A percentile compares a stretch with the other conserved stretches of the same genome.
Evolutionary conservation across 768 basidiomycete species (phyloP).

Genomic region (Hortiboletus flavorubellus): DNA sequence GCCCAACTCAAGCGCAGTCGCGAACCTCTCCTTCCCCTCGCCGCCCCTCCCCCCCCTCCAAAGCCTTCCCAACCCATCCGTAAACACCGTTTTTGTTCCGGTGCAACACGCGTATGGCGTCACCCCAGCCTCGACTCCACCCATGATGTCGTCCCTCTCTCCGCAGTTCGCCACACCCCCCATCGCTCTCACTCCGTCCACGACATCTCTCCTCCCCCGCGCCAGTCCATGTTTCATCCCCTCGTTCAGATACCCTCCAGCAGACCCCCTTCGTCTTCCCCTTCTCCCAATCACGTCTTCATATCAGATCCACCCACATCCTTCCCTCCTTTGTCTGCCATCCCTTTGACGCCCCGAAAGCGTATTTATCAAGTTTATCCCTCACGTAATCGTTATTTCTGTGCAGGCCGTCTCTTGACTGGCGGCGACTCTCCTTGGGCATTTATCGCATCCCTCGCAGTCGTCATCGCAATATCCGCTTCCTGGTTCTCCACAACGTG

Average conservation of each 20-base stretch:
- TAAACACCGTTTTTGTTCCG: constrained; percentile 21
- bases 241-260: constrained; percentile 26
- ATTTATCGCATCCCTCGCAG: constrained; percentile 59
- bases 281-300: constrained; percentile 30
- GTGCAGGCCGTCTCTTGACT: constrained; percentile 67
- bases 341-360: constrained; percentile 33
- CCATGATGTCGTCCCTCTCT: constrained; percentile 26
- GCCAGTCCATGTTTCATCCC: constrained; percentile 19
- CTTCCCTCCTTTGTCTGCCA: constrained; percentile 33
- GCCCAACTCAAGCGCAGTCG: constrained; percentile 72
- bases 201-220: constrained; percentile 5
- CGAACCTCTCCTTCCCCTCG: constrained; percentile 66
- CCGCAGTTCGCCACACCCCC: not conserved
- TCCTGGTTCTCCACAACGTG: constrained; percentile 88
- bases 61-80: not conserved
- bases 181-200: constrained; percentile 13
- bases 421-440: constrained; percentile 88
- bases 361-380: constrained; percentile 64
- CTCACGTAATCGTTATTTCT: constrained; percentile 74
- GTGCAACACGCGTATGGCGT: constrained; percentile 56
- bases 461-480: constrained; percentile 67
- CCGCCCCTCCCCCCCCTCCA: not conserved
- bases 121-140: constrained; percentile 53
- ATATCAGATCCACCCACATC: constrained; percentile 29
- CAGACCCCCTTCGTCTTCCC: constrained; percentile 20